Evolutionary conservation across 1,284 basidiomycete genomes (phyloP), one percentile per base, ranked within the genome.

Genomic region (Ceratobasidium sp.): DNA sequence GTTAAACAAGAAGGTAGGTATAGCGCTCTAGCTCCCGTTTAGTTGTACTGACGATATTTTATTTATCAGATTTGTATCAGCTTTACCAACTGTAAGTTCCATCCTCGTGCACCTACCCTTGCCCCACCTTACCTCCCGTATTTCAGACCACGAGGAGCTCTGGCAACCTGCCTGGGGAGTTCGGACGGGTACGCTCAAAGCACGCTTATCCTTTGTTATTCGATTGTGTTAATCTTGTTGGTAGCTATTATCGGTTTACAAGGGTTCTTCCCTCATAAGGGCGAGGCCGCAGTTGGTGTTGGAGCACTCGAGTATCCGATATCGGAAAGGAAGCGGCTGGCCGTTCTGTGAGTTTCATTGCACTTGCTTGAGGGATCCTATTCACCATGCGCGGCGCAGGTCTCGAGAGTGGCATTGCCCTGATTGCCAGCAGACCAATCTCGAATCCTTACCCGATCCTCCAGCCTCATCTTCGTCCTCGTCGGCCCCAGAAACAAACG

Each of bases 91-190:
- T 96, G 92, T 93, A 77, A 74, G 88, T 86, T 51, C 61, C 22
- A 48, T 24, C 64, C 31, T 39, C 65, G 37, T 49, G 16, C 27
- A 24, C 83, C 74, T 82, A 83, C 75, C 80, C 81, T 27, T 81
- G 81, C 79, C 79, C 27, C n/a, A 0, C 16, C 59, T 74, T 49
- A 63, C 59, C 43, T 54, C 66, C 29, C 56, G 31, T 48, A 74
- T 63, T 73, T 58, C 79, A 92, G 91, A 93, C 84, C 92, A 94
- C 77, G 92, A 94, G 83, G 93, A 96, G 79, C 84, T 92, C 54
- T 98, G 96, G 96, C 95, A 98, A 82, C 96, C 96, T 39, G 95
- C 96, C 14, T 98, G 96, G 96, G 96, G 96, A 74, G 93, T 98
- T 31, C 88, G 96, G 75, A 98, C 96, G 75, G 94, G 94, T 90